Base-by-base conservation (phyloP, 1,284 basidiomycete genomes). In the Heterobasidion occidentale region DNA sequence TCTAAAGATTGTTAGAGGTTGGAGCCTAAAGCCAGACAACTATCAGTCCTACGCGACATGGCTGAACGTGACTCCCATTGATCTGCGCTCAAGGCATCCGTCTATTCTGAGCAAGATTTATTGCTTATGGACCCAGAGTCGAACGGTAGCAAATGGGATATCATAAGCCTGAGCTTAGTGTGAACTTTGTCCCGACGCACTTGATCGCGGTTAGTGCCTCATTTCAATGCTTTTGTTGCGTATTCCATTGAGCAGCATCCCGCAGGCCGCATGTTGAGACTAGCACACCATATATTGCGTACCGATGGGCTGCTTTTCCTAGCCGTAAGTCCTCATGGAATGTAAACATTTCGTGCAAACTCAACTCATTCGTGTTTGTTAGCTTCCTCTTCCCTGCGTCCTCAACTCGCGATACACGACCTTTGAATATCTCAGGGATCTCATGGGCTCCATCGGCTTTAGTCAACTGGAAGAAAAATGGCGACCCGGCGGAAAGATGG, bases 11-110 rank as follows among this genome's bases (percentile, higher is more conserved):
- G 57, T 77, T 95, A 1, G 92, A 95, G 71, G 88, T 94, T 2
- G 92, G 92, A 0, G 92, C 92, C 74, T 95, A 42, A 85, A 81
- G 59, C 89, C 86, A 2, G 85, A 92, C 64, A 95, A 94, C 68
- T 94, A 90, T 63, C 71, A 69, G 2, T 71, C 76, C 2, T 87
- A 82, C 59, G 67, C 74, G 7, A 71, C 76, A 1, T 94, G 91
- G 90, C 83, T 95, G 50, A 74, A 82, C 14, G 78, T 78, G 42
- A 81, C 77, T 0, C 84, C 91, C 0, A 91, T 94, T 58, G 92
- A 94, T 67, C 72, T 95, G 54, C 83, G 83, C 60, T 90, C 92
- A 15, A 80, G 85, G 48, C 90, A 94, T 67, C 86, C 92, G 0
- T 68, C 74, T 20, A 94, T 95, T 35, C 36, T 8, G 84, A 94